Evolutionary conservation across 768 basidiomycete genomes (phyloP).

Genomic region (Sporobolomyces roseus): DNA sequence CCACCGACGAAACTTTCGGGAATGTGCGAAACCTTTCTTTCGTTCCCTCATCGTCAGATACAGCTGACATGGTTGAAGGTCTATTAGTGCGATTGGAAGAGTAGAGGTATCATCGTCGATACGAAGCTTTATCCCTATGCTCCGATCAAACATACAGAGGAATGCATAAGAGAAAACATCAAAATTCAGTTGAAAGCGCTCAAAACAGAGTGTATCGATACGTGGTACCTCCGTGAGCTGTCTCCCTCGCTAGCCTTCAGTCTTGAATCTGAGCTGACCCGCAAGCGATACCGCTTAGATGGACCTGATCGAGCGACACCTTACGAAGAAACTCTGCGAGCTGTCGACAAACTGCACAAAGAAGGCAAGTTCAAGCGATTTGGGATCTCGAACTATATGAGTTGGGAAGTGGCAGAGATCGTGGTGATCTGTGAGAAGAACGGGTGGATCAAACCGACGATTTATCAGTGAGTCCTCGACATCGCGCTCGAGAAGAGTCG

Average conservation of each 20-base stretch:
- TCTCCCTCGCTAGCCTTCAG: too few species aligned
- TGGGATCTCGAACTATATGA: slow-evolving; percentile 45
- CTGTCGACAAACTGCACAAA: slow-evolving; percentile 55
- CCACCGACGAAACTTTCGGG: slow-evolving; percentile 54
- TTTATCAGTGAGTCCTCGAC: slow-evolving; percentile 52
- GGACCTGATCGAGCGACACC: slow-evolving; percentile 52
- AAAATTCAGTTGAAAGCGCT: slow-evolving; percentile 52
- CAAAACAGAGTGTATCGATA: slow-evolving; percentile 54
- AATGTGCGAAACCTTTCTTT: slow-evolving; percentile 47
- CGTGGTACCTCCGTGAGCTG: slow-evolving; percentile 56
- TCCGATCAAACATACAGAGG: slow-evolving; percentile 24
- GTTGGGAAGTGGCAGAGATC: slow-evolving; percentile 55
- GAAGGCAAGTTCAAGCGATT: slow-evolving; percentile 56
- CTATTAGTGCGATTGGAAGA: slow-evolving; percentile 50
- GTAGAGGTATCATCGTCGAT: slow-evolving; percentile 58
- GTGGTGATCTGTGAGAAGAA: slow-evolving; percentile 52
- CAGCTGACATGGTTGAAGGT: too few species aligned
- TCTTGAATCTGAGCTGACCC: too few species aligned
- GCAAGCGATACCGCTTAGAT: slow-evolving; percentile 24
- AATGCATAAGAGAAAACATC: slow-evolving; percentile 50
- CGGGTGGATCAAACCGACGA: slow-evolving; percentile 55
- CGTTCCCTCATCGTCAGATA: too few species aligned
- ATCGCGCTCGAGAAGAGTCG: not conserved
- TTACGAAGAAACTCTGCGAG: slow-evolving; percentile 55
- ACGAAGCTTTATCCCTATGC: slow-evolving; percentile 59